These are phyloP conservation scores for Trichosporon inkin DNA, from an alignment of 1,284 basidiomycete species.

Conservation along the genomic window DNA sequence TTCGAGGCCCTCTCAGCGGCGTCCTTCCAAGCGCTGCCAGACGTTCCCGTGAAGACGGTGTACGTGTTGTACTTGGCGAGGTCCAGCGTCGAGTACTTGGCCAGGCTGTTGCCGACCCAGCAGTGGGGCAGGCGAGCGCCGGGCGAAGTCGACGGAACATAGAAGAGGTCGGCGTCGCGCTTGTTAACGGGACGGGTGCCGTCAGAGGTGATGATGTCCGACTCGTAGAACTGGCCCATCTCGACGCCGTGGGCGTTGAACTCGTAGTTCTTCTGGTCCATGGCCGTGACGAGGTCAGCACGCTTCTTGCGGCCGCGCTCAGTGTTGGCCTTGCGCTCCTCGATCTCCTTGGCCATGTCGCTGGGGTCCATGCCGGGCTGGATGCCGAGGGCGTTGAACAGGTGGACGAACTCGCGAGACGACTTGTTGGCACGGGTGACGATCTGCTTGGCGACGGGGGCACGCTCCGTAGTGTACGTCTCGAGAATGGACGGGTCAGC, in stretches of 20 bases:
- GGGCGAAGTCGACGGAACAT: constrained; percentile 12
- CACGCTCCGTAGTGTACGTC: constrained; percentile 15
- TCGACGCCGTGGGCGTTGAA: constrained; percentile 23
- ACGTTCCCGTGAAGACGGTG: constrained; percentile 19
- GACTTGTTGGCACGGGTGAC: constrained; percentile 23
- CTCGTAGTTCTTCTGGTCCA: constrained; percentile 23
- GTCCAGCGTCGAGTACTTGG: constrained; percentile 18
- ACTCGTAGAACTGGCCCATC: constrained; percentile 23
- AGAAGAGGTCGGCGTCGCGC: constrained; percentile 19
- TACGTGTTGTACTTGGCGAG: constrained; percentile 13
- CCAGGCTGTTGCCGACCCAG: constrained; percentile 13
- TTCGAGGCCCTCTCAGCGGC: background rate
- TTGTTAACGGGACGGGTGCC: constrained; percentile 13
- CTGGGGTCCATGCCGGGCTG: constrained; percentile 17
- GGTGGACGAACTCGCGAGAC: constrained; percentile 19
- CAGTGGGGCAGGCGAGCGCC: constrained; percentile 19
- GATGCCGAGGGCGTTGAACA: constrained; percentile 22
- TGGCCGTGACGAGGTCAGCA: constrained; percentile 17
- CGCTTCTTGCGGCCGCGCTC: constrained; percentile 15
- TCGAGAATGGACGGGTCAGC: constrained; percentile 19
- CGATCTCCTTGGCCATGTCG: constrained; percentile 21
- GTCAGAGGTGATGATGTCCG: constrained; percentile 10
- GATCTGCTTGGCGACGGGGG: constrained; percentile 21
- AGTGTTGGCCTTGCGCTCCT: constrained; percentile 21
- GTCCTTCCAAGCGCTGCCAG: constrained; percentile 7